Evolutionary conservation across 306 rosid genomes (phyloP), one percentile per base, ranked within the genome.

Genomic region (Vachellia pachyceras): DNA sequence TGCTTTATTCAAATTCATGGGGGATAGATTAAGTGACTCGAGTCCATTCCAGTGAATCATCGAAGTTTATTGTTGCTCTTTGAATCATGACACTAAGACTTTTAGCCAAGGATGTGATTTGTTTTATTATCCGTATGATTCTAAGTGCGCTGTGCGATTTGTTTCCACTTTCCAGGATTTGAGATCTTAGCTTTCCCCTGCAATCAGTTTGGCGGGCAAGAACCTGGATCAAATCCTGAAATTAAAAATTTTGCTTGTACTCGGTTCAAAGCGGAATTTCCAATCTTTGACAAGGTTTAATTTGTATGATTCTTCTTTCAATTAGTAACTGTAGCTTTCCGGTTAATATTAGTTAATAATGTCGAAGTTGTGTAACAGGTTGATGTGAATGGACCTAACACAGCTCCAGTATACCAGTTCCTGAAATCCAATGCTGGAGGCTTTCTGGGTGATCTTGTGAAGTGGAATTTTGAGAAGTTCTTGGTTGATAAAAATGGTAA

Each of bases 401-500:
- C 99, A n/a, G 90, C 97, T 78, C 99, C 99, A 39, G 90, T 95
- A 8, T 95, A 93, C 84, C 92, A 89, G 86, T 95, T 92, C 83
- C 94, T 95, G 85, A 95, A 95, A 83, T 90, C 98, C 83, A 93
- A 80, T 77, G 94, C 93, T 1, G 99, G 97, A 70, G 97, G 99
- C 70, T 90, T 95, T 82, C 63, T 95, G 15, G 99, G 97, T 47
- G 98, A 93, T 76, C 77, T 95, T 60, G 25, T 95, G 66, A 95
- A 95, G 87, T 95, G 99, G 99, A 95, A 95, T 79, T 95, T 93
- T 22, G 99, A 95, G 92, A 95, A 95, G 84, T 95, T 95, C 90
- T 88, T 95, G 93, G 86, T 93, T 77, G 98, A 93, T 85, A 93
- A 93, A 81, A 95, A 90, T 81, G 99, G 99, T 49, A 92, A 91